Conservation (phyloP, 1,139 yeast genomes). For the Hyphopichia buzzinii region DNA sequence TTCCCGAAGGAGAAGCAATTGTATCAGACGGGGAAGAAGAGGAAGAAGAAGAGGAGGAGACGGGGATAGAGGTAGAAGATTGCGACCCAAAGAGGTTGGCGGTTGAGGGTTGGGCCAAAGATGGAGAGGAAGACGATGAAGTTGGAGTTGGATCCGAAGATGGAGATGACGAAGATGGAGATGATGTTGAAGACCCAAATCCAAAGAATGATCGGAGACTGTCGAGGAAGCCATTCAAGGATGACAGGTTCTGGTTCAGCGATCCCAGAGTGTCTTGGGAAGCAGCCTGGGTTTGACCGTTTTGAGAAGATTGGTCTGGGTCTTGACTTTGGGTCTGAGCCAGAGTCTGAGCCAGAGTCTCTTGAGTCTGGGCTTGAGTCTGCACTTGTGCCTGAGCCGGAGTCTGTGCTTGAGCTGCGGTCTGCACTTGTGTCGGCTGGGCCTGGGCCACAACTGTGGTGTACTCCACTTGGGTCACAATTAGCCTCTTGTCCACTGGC, state of each 20-base stretch:
- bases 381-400: not conserved
- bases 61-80: no score
- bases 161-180: not conserved
- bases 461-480: constrained; percentile 3
- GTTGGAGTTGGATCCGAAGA: not conserved
- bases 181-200: not conserved
- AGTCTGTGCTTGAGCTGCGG: no score
- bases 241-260: no score
- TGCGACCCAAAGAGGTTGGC: no score
- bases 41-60: not conserved
- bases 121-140: not conserved
- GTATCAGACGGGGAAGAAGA: not conserved
- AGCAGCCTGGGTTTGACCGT: not conserved
- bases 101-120: no score
- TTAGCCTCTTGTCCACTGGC: not conserved
- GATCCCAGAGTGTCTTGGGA: no score
- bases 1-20: no score
- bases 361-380: no score
- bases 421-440: not conserved
- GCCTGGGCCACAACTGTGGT: not conserved
- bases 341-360: no score
- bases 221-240: not conserved
- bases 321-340: not conserved
- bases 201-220: not conserved
- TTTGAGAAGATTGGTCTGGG: not conserved